Base-by-base conservation (phyloP, 2,329 filamentous ascomycete genomes). In the Nigrospora osmanthi region DNA sequence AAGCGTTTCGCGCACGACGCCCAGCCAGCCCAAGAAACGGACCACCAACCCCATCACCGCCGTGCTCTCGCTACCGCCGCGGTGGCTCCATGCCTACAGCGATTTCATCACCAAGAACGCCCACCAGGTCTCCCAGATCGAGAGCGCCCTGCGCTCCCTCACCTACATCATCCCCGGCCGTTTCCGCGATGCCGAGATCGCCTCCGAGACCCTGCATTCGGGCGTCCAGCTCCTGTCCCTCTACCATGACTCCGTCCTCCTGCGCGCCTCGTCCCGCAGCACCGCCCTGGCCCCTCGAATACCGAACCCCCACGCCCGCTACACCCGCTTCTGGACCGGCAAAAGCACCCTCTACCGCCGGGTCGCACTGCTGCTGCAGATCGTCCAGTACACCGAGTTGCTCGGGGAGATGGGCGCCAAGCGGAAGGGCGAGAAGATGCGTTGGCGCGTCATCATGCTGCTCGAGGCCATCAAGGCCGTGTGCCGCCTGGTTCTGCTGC, bases 401-500 rank as follows among this genome's bases (percentile, higher is more conserved):
- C 70, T 98, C n/a, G 93, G 91, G 78, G 93, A 98, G 64, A 98
- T 98, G 93, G 80, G 86, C 28, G 90, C 90, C 28, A 94, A 95
- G 66, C 78, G 91, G 40, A 83, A 83, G 50, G 87, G 88, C 15
- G 89, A 85, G 38, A 78, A 94, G 63, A 68, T 84, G 23, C 80
- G 89, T 30, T 98, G 93, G 93, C 82, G 87, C 42, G 81, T 94
- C 0, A 81, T 97, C 6, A 82, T 97, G 11, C 61, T 94, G 4
- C 72, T 98, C 17, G 93, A 98, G 67, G 76, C 80, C 1, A 71
- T 93, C 59, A 97, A 97, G 66, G 90, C 91, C 3, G 54, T 93
- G 10, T 96, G 91, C 61, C 75, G 87, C 43, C 68, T 96, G 40
- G 67, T 95, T 33, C 73, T 97, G 42, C 71, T 96, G 59, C 81